Evolutionary conservation across 2,329 filamentous ascomycete genomes (phyloP).

Genomic region (Leptographium wingfieldii): DNA sequence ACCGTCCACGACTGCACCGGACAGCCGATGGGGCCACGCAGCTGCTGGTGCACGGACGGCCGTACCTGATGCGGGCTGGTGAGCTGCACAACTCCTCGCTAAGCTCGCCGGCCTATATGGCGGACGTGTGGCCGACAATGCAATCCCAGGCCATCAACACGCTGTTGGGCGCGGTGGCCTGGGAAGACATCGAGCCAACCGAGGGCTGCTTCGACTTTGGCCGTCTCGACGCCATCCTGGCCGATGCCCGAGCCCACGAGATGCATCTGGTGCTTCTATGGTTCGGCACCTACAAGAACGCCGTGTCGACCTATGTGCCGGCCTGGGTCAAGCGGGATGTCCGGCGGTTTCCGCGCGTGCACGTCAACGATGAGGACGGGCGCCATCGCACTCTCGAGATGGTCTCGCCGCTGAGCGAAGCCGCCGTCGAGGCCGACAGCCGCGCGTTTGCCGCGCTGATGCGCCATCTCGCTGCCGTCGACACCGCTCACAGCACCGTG

Average conservation of each 20-base stretch:
- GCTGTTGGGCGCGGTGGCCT: conserved; percentile 17
- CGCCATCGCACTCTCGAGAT: conserved; percentile 15
- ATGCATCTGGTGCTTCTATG: conserved; percentile 16
- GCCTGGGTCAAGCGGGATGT: conserved; percentile 17
- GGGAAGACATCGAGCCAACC: conserved; percentile 19
- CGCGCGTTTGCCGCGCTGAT: conserved; percentile 19
- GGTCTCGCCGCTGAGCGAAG: conserved; percentile 16
- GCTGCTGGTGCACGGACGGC: conserved; percentile 17
- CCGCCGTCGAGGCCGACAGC: conserved; percentile 13
- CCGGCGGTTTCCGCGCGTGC: conserved; percentile 15
- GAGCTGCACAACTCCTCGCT: conserved; percentile 21
- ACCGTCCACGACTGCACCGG: neutral
- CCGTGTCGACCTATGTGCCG: conserved; percentile 14
- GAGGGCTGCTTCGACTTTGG: conserved; percentile 18
- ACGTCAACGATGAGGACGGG: conserved; percentile 17
- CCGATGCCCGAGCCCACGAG: conserved; percentile 12
- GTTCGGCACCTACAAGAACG: conserved; percentile 18
- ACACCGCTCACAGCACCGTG: conserved; percentile 33
- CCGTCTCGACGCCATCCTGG: conserved; percentile 16
- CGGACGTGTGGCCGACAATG: conserved; percentile 14
- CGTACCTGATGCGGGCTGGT: conserved; percentile 19
- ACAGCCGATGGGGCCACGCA: conserved; percentile 15
- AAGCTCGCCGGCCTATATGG: conserved; percentile 16
- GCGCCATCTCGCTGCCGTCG: conserved; percentile 26
- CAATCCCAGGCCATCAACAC: conserved; percentile 18